phyloP scores from a whole-genome alignment of 129 eudicot genomes.

The Pseudognaphalium luteoalbum region DNA sequence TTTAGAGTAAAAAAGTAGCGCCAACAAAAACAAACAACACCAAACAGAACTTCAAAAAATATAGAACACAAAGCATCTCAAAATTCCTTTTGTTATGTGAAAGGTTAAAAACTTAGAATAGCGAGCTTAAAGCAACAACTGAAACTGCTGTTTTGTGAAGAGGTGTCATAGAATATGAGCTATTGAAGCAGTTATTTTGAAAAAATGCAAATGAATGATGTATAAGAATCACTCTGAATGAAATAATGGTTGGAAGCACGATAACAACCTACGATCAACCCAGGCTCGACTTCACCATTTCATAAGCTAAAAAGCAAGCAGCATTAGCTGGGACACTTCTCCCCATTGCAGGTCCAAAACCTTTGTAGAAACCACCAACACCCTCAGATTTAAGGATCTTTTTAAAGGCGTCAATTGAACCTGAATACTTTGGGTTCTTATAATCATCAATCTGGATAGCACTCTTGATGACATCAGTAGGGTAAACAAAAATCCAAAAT shows the following conservation, averaged over 20 bases:
- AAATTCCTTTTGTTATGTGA: conserved; percentile 11
- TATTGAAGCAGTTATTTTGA: conserved; percentile 3
- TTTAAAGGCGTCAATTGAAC: conserved; percentile 69
- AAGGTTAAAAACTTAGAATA: background rate
- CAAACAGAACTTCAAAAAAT: background rate
- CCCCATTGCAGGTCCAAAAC: conserved; percentile 95
- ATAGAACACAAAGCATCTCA: conserved; percentile 9
- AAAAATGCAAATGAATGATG: background rate
- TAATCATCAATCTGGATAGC: conserved; percentile 85
- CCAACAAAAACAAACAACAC: background rate
- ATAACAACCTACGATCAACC: conserved; percentile 31
- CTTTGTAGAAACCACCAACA: conserved; percentile 79
- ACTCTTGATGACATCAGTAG: conserved; percentile 92
- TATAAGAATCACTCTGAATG: background rate
- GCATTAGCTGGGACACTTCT: conserved; percentile 97
- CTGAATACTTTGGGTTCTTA: conserved; percentile 72
- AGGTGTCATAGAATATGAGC: conserved; percentile 11
- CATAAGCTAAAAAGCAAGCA: conserved; percentile 91
- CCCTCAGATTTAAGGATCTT: conserved; percentile 78
- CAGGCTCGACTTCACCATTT: conserved; percentile 64
- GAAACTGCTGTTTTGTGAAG: conserved; percentile 11
- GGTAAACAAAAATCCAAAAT: conserved; percentile 78
- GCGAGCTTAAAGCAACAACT: conserved; percentile 5
- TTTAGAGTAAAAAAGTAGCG: background rate
- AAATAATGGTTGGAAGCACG: background rate